phyloP scores from a whole-genome alignment of 805 yeast species.

The Candida germanica region DNA sequence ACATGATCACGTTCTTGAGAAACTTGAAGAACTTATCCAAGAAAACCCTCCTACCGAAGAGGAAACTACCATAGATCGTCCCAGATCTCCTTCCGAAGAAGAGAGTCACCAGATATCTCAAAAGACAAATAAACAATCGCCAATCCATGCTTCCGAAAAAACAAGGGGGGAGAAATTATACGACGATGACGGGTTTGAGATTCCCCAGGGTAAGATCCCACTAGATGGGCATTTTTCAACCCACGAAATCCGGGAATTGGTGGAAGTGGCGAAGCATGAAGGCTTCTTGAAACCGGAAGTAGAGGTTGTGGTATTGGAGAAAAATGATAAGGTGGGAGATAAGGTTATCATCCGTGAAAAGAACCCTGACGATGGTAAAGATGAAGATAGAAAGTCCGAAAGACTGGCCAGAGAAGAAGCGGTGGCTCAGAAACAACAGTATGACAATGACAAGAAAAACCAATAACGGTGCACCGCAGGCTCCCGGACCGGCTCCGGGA shows the following conservation, averaged over 20 bases:
- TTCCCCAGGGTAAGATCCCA: constrained; percentile 38
- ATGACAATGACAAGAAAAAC: constrained; percentile 1
- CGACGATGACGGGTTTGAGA: constrained; percentile 35
- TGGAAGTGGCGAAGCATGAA: constrained; percentile 28
- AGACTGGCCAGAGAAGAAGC: constrained; percentile 2
- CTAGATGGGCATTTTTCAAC: constrained; percentile 41
- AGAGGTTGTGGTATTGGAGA: constrained; percentile 22
- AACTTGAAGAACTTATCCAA: constrained; percentile 24
- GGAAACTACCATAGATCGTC: constrained; percentile 3
- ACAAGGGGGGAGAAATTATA: constrained; percentile 6
- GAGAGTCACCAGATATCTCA: constrained; percentile 4
- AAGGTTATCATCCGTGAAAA: constrained; percentile 25
- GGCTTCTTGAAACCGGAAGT: constrained; percentile 26
- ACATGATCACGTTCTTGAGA: constrained; percentile 18
- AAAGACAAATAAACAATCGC: constrained; percentile 1
- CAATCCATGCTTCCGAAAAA: constrained; percentile 1
- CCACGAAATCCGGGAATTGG: constrained; percentile 27
- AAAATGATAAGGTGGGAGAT: constrained; percentile 26
- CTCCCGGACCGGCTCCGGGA: too few species aligned
- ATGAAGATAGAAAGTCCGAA: constrained; percentile 5
- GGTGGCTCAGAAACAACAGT: too few species aligned
- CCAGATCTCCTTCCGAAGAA: constrained; percentile 6
- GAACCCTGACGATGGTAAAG: constrained; percentile 13
- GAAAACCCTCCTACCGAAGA: constrained; percentile 12
- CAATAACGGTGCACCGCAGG: too few species aligned